phyloP scores from a whole-genome alignment of 1,284 basidiomycete genomes.

The Ustilago tritici region DNA sequence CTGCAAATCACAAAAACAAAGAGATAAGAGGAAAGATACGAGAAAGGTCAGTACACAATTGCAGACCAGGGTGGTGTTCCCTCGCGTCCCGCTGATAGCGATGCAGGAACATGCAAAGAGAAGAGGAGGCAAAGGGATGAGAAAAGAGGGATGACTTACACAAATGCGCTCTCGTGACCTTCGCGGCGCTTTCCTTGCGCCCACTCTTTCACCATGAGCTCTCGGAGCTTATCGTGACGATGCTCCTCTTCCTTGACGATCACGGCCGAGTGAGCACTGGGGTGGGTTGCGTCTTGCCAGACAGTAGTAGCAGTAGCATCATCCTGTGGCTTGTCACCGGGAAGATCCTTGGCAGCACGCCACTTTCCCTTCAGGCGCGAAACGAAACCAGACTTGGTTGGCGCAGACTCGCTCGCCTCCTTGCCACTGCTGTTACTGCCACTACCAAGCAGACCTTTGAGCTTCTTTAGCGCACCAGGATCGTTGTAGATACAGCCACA shows the following conservation, averaged over 20 bases:
- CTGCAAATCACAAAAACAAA: slow-evolving; percentile 8
- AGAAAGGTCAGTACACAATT: no score
- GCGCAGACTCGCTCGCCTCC: background rate
- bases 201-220: slow-evolving; percentile 41
- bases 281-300: slow-evolving; percentile 51
- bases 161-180: slow-evolving; percentile 48
- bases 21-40: background rate
- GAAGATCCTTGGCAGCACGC: slow-evolving; percentile 37
- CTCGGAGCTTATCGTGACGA: slow-evolving; percentile 34
- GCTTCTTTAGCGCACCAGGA: slow-evolving; percentile 33
- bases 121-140: background rate
- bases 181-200: slow-evolving; percentile 44
- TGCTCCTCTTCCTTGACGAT: slow-evolving; percentile 41
- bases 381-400: slow-evolving; percentile 19
- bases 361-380: slow-evolving; percentile 42
- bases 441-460: slow-evolving; percentile 35
- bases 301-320: background rate
- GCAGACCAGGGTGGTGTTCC: background rate
- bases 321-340: slow-evolving; percentile 34
- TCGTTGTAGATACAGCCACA: slow-evolving; percentile 57
- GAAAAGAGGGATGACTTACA: slow-evolving; percentile 22
- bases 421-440: slow-evolving; percentile 10
- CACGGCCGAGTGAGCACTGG: slow-evolving; percentile 48
- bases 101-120: background rate
- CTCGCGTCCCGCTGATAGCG: background rate